phyloP scores from a whole-genome alignment of 345 rosid genomes.

The Eucalyptus erythrocorys region DNA sequence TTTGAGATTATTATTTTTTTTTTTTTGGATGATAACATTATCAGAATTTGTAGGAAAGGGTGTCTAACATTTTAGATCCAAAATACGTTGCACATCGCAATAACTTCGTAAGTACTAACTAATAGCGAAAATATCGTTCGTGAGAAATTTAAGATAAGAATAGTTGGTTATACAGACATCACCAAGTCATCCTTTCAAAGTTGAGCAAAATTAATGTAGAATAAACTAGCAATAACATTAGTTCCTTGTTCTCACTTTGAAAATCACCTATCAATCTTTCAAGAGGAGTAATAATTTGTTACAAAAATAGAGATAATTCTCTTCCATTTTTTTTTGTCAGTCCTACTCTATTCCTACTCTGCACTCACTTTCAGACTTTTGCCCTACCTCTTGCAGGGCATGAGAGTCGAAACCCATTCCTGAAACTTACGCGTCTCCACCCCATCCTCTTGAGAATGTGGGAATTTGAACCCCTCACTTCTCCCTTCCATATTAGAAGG shows the following conservation, averaged over 20 bases:
- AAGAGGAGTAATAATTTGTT: not conserved
- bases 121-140: not conserved
- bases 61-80: not conserved
- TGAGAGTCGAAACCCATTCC: too few relatives aligned
- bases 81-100: not conserved
- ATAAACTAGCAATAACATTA: not conserved
- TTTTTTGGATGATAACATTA: not conserved
- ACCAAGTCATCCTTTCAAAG: not conserved
- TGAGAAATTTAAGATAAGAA: not conserved
- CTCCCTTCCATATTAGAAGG: too few relatives aligned
- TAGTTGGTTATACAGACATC: not conserved
- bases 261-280: not conserved
- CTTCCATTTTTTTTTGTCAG: too few relatives aligned
- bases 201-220: not conserved
- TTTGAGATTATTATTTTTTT: not conserved
- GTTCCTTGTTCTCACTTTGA: not conserved
- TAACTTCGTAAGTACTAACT: not conserved
- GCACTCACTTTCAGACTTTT: too few relatives aligned
- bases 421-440: too few relatives aligned
- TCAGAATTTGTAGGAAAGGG: not conserved
- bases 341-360: too few relatives aligned
- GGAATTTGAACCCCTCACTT: too few relatives aligned
- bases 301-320: not conserved
- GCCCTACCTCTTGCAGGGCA: too few relatives aligned
- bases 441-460: too few relatives aligned